These are phyloP conservation scores for Suhomyces prunicola DNA, from an alignment of 805 yeast species.

Conservation along the genomic window DNA sequence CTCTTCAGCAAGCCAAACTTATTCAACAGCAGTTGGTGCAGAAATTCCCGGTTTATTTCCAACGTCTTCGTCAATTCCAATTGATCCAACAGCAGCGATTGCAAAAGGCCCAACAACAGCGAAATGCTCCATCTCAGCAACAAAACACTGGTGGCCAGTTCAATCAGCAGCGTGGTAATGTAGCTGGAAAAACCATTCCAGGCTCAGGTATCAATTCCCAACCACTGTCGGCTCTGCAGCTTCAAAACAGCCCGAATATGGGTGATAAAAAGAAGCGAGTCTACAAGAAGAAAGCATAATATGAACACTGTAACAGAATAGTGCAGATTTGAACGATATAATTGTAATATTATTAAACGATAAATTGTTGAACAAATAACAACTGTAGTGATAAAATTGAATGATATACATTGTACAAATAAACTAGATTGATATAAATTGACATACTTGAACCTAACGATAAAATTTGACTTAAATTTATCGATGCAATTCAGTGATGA, in stretches of 20 bases:
- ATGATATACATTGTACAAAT: too few species aligned
- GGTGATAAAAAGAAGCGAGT: constrained; percentile 9
- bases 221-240: neutral
- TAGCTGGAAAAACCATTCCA: constrained; percentile 4
- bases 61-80: constrained; percentile 25
- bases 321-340: neutral
- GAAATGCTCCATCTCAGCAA: neutral
- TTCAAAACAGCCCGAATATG: neutral
- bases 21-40: constrained; percentile 26
- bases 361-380: neutral
- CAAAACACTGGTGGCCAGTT: neutral
- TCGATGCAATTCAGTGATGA: too few species aligned
- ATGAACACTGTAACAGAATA: neutral
- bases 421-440: neutral
- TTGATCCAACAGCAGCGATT: constrained; percentile 22
- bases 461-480: too few species aligned
- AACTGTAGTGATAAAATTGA: neutral
- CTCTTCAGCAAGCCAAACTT: constrained; percentile 39
- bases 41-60: constrained; percentile 25
- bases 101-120: constrained; percentile 8
- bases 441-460: too few species aligned
- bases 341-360: neutral
- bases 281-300: constrained; percentile 10
- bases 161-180: constrained; percentile 3
- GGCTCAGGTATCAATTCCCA: neutral